Evolutionary conservation across 2,329 filamentous ascomycete species (phyloP).

Genomic region (Pestalotiopsis fici): DNA sequence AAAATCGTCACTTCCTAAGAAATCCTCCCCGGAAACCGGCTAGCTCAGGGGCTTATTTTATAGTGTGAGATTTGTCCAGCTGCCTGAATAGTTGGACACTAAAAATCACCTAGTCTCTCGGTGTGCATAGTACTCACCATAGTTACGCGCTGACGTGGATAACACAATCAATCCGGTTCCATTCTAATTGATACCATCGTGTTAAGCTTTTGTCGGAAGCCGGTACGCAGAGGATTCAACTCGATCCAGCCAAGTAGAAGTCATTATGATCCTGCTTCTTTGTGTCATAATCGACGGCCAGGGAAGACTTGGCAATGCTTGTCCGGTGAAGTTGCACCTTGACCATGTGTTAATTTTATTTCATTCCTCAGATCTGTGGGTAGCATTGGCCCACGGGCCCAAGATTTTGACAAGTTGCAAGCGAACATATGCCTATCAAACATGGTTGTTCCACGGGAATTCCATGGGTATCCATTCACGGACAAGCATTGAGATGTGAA

Average conservation of each 20-base stretch:
- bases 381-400: neutral
- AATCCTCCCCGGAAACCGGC: neutral
- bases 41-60: neutral
- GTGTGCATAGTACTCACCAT: neutral
- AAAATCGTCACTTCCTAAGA: neutral
- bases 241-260: neutral
- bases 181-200: neutral
- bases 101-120: neutral
- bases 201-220: neutral
- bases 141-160: neutral
- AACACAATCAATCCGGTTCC: neutral
- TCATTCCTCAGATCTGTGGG: neutral
- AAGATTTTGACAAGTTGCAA: neutral
- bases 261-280: neutral
- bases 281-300: neutral
- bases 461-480: neutral
- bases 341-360: neutral
- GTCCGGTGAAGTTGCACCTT: neutral
- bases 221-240: neutral
- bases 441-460: neutral
- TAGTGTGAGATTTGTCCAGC: neutral
- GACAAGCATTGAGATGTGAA: neutral
- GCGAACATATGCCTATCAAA: neutral
- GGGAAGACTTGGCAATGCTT: neutral
- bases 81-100: neutral